A percentile compares a stretch with the other conserved stretches of the same genome.
Conservation (phyloP, 306 rosid species). For the Cicer pinnatifidum region DNA sequence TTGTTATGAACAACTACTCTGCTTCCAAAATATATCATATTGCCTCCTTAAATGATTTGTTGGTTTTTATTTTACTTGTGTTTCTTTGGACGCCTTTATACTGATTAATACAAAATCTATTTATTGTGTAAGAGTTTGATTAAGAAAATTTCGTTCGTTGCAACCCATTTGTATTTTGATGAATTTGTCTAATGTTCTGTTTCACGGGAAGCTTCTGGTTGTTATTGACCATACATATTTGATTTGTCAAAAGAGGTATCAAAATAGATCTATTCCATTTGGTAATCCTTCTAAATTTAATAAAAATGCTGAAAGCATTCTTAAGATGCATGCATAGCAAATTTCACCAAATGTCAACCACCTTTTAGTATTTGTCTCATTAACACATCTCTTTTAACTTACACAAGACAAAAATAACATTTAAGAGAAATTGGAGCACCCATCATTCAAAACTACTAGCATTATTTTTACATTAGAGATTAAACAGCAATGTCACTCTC, state of each 20-base stretch:
- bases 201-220: neutral
- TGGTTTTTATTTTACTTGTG: neutral
- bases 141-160: neutral
- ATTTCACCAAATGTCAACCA: neutral
- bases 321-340: constrained; percentile 5
- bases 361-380: neutral
- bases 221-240: too few relatives aligned
- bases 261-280: neutral
- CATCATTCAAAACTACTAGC: constrained; percentile 8
- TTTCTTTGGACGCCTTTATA: neutral
- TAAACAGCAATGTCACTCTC: constrained; percentile 52
- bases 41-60: neutral
- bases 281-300: neutral
- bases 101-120: neutral
- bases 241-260: too few relatives aligned
- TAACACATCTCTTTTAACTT: neutral
- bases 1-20: constrained; percentile 30
- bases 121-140: too few relatives aligned
- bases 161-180: neutral
- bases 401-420: neutral
- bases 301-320: constrained; percentile 27
- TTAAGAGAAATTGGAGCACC: constrained; percentile 13
- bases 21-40: neutral
- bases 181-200: neutral
- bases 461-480: neutral